Evolutionary conservation across 2,329 filamentous ascomycete genomes (phyloP), one percentile per base, ranked within the genome.

Genomic region (Ophiostoma quercus): DNA sequence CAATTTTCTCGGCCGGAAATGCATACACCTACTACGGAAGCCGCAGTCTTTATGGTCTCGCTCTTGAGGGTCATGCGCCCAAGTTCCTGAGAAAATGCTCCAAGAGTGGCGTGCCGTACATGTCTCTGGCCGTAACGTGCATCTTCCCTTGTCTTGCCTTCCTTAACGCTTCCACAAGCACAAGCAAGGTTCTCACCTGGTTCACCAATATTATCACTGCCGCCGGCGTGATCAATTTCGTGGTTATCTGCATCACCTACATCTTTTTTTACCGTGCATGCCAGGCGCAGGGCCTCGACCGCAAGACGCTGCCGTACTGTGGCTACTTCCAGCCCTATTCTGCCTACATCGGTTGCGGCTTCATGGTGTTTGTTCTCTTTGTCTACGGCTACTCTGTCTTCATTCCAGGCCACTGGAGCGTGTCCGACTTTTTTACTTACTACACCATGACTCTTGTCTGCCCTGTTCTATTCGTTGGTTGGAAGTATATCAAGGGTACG

Each of bases 1-100:
- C 85, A 51, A 85, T 85, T 6, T 83, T 88, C 71, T 85, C 83
- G 62, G 86, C 86, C 2, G 86, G 86, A 1, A 88, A 88, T 77
- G 86, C 84, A 41, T 87, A 87, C 75, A 83, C 86, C 73, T 82
- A 82, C 74, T 77, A 79, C 37, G 80, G 78, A 0, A 80, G 80
- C 2, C 77, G 82, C 22, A 79, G 78, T 1, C 74, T 80, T 6
- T 82, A 78, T 73, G 78, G 77, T 0, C 74, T 81, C 0, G 78
- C 79, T 8, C 76, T 78, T 63, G 79, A 82, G 51, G 75, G 78
- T 5, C 80, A 82, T 57, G 81, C 81, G 0, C 80, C 80, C 0
- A 69, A 79, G 0, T 76, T 82, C 66, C 73, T 76, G 8, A 77
- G 76, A 16, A 79, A 77, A 14, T 77, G 76, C 66, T 74, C 60